phyloP scores from a whole-genome alignment of 2,329 filamentous ascomycete genomes.

The Nothomitra cinnamomea region DNA sequence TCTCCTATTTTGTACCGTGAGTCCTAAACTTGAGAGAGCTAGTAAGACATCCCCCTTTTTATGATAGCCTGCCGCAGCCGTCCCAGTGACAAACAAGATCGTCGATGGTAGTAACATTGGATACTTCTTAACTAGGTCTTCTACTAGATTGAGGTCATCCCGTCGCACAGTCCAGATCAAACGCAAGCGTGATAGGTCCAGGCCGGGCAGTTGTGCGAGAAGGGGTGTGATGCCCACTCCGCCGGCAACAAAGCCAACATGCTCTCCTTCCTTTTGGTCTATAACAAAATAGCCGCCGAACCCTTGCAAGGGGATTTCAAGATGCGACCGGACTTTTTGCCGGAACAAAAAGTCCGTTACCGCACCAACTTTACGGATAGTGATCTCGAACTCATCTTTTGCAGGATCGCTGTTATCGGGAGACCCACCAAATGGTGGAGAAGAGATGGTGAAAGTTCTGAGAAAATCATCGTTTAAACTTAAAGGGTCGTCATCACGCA shows the following conservation, averaged over 20 bases:
- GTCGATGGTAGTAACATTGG: constrained; percentile 34
- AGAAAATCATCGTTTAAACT: constrained; percentile 74
- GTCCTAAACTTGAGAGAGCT: too few species aligned
- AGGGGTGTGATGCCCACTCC: constrained; percentile 75
- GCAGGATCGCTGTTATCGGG: constrained; percentile 17
- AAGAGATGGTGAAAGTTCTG: constrained; percentile 69
- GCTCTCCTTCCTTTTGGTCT: constrained; percentile 18
- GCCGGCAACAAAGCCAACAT: constrained; percentile 50
- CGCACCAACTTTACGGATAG: constrained; percentile 48
- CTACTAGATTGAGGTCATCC: constrained; percentile 44
- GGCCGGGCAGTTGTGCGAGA: constrained; percentile 45
- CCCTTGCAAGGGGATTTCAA: constrained; percentile 52
- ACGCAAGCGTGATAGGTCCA: constrained; percentile 31
- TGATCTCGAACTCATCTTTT: constrained; percentile 49
- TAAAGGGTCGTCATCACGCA: constrained; percentile 64
- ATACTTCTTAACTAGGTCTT: constrained; percentile 38
- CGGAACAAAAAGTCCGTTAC: constrained; percentile 50
- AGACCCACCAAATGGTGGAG: constrained; percentile 23
- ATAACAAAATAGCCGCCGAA: constrained; percentile 52
- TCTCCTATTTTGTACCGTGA: constrained; percentile 7
- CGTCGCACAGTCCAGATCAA: constrained; percentile 52
- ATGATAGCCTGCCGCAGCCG: not conserved
- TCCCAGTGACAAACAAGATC: constrained; percentile 48
- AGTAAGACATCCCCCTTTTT: too few species aligned
- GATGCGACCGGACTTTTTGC: constrained; percentile 27